phyloP scores from a whole-genome alignment of 2,329 filamentous ascomycete species.

The Penicillium crustosum region DNA sequence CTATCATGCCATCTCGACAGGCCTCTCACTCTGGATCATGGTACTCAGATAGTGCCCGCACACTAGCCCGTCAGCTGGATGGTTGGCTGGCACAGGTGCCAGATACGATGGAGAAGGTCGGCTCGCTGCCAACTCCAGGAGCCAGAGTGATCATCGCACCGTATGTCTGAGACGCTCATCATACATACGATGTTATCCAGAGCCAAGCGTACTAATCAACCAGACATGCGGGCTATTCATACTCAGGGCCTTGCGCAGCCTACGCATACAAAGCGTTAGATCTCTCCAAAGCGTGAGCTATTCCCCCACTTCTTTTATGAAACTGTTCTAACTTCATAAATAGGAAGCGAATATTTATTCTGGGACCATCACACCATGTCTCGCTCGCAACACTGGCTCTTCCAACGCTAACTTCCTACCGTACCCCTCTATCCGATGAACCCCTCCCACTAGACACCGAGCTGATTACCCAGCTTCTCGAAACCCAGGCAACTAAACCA shows the following conservation, averaged over 20 bases:
- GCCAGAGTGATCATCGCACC: conserved; percentile 89
- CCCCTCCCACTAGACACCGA: conserved; percentile 48
- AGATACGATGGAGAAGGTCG: conserved; percentile 60
- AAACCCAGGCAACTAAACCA: conserved; percentile 29
- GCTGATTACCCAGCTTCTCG: conserved; percentile 41
- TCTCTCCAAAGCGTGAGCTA: conserved; percentile 66
- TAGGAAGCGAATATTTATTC: conserved; percentile 83
- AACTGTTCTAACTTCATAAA: conserved; percentile 8
- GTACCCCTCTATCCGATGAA: conserved; percentile 45
- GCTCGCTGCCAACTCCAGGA: conserved; percentile 66
- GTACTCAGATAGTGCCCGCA: conserved; percentile 66
- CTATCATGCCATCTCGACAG: conserved; percentile 46
- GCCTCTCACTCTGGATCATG: conserved; percentile 83
- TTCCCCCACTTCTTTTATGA: not conserved
- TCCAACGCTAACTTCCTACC: conserved; percentile 62
- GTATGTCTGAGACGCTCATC: conserved; percentile 55
- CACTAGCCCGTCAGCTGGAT: conserved; percentile 70
- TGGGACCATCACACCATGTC: conserved; percentile 89
- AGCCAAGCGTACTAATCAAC: conserved; percentile 17
- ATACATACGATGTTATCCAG: not conserved
- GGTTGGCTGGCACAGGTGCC: conserved; percentile 73
- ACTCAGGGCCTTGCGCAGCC: conserved; percentile 87
- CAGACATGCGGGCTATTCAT: conserved; percentile 90
- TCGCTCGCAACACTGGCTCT: conserved; percentile 76
- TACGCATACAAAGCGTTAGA: conserved; percentile 93